Evolutionary conservation across 768 basidiomycete species (phyloP), one percentile per base, ranked within the genome.

Genomic region (Pleurotus giganteus): DNA sequence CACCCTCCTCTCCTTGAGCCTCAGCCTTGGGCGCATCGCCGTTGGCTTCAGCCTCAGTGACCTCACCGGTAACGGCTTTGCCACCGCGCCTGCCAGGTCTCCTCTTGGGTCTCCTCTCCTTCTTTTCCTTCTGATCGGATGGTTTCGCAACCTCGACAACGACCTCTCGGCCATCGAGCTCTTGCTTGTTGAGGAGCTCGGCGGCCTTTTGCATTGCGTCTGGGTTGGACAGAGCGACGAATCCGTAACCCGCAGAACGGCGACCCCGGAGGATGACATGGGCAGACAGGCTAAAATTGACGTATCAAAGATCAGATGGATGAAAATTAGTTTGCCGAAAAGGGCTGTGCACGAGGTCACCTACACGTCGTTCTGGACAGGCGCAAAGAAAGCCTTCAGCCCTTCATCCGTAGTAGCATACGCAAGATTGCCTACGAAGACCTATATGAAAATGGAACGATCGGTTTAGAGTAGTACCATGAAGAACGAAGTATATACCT

Each of bases 341-440:
- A 63, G 63, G 51, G 65, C 73, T 73, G 77, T 71, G 67, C 54
- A 53, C 60, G 29, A 58, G 70, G 72, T 65, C 66, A 83, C 88
- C 67, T 79, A 95, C 94, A 95, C 86, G 74, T 92, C 91, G 78
- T 75, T 83, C 73, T 83, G 79, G 68, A 92, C 86, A 69, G 89
- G 88, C 73, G 81, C 88, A 81, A 95, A 96, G 81, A 96, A 89
- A 73, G 89, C 77, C 87, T 84, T 89, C 77, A 96, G 88, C 85
- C 90, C 90, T 75, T 92, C 89, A 81, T 93, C 91, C 80, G 89
- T 91, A 63, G 91, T 93, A 68, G 85, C 79, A 75, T 94, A 96
- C 78, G 91, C 85, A 80, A 96, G 92, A 77, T 96, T 96, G 65
- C 94, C 94, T 68, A 87, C 91, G 73, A 95, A 95, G 78, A 94